phyloP scores from a whole-genome alignment of 768 basidiomycete species.

The Naganishia randhawae region DNA sequence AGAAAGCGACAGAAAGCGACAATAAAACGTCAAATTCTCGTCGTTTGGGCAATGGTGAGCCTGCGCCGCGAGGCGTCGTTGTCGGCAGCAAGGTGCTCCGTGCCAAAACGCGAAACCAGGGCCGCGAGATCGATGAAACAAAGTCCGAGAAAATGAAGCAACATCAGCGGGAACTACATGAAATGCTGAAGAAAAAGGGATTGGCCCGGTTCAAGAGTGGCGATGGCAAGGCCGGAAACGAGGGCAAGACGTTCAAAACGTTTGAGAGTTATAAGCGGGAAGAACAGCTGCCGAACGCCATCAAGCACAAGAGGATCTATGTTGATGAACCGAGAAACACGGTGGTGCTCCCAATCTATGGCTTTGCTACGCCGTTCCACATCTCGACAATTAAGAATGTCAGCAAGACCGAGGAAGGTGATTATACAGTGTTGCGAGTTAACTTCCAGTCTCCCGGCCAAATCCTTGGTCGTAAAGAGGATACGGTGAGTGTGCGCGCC shows the following conservation, averaged over 20 bases:
- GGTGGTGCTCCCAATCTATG: constrained; percentile 85
- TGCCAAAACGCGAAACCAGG: constrained; percentile 83
- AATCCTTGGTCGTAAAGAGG: constrained; percentile 95
- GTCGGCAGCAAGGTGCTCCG: constrained; percentile 80
- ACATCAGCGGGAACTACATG: constrained; percentile 81
- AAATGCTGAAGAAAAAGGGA: constrained; percentile 70
- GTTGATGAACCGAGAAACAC: constrained; percentile 88
- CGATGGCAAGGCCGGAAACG: constrained; percentile 67
- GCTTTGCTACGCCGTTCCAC: constrained; percentile 94
- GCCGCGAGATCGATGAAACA: constrained; percentile 75
- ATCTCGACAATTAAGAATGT: constrained; percentile 98
- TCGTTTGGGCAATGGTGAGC: constrained; percentile 37
- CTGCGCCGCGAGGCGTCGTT: constrained; percentile 51
- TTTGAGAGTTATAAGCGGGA: constrained; percentile 98
- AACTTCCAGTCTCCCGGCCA: constrained; percentile 99
- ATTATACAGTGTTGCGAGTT: constrained; percentile 88
- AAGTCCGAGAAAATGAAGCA: constrained; percentile 73
- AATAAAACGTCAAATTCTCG: constrained; percentile 37
- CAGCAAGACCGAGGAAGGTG: constrained; percentile 94
- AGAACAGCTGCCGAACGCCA: constrained; percentile 77
- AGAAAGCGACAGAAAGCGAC: constrained; percentile 55
- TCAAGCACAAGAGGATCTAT: constrained; percentile 71
- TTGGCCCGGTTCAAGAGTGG: constrained; percentile 77
- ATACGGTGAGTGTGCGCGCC: constrained; percentile 62
- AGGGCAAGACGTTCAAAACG: constrained; percentile 89